Conservation (phyloP, 1,139 yeast species). For the Magnusiomyces fungicola region DNA sequence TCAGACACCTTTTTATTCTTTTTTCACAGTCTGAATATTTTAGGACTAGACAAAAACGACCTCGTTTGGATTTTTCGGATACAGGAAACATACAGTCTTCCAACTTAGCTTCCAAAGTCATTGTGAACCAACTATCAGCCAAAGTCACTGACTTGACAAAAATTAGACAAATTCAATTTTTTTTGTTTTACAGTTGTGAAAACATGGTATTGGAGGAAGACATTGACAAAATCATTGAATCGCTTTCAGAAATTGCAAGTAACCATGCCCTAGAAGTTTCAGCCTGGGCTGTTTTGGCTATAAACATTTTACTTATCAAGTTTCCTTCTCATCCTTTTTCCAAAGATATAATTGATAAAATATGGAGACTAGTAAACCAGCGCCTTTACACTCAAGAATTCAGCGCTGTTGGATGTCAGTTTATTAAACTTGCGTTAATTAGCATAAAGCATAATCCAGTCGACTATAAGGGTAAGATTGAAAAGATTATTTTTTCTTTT, state of each 20-base stretch:
- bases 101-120: not conserved
- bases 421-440: not conserved
- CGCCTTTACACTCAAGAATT: slow-evolving; percentile 3
- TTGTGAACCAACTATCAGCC: not conserved
- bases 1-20: not conserved
- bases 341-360: not conserved
- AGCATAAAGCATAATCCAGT: not conserved
- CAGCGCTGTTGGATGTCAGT: slow-evolving; percentile 4
- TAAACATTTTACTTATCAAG: not conserved
- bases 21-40: not conserved
- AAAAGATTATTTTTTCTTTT: slow-evolving; percentile 2
- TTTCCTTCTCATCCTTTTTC: slow-evolving; percentile 1
- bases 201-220: not conserved
- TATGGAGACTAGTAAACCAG: slow-evolving; percentile 1
- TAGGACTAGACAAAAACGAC: not conserved
- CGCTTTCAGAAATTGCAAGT: not conserved
- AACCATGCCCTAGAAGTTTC: not conserved
- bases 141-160: not conserved
- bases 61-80: not conserved
- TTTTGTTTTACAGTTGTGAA: not conserved
- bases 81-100: no score
- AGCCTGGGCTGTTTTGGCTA: slow-evolving; percentile 1
- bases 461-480: not conserved
- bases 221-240: not conserved
- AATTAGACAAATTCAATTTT: slow-evolving; percentile 2